Conservation (phyloP, 179 eudicot genomes). For the Corrigiola litoralis region DNA sequence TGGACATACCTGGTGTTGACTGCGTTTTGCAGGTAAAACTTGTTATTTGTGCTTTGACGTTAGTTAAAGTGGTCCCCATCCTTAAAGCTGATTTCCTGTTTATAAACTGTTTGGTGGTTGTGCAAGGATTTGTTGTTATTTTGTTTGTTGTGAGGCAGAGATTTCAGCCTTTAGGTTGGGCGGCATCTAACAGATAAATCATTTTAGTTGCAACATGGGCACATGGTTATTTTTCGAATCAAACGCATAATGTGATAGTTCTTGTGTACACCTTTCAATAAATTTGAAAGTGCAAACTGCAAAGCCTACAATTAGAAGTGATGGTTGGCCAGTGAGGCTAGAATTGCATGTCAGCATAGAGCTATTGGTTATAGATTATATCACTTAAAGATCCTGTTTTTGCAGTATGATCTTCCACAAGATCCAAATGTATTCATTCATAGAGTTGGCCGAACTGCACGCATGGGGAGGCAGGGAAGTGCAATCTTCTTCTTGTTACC, state of each 20-base stretch:
- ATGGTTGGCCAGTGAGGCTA: too few species aligned
- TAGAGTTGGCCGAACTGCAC: constrained; percentile 96
- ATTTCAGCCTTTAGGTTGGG: not conserved
- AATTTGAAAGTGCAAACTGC: too few species aligned
- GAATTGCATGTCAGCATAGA: not conserved
- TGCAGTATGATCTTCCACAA: constrained; percentile 95
- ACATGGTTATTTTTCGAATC: too few species aligned
- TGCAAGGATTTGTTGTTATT: not conserved
- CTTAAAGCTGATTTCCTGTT: not conserved
- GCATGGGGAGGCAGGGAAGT: constrained; percentile 81
- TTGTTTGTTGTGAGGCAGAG: not conserved
- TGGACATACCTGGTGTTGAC: constrained; percentile 96
- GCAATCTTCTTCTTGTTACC: constrained; percentile 73
- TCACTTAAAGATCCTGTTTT: constrained; percentile 6
- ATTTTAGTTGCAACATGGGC: not conserved
- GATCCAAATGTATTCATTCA: constrained; percentile 88
- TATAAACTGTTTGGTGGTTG: not conserved
- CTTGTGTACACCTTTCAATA: not conserved
- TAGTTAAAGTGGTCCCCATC: not conserved
- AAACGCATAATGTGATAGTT: too few species aligned
- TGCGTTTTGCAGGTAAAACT: constrained; percentile 71
- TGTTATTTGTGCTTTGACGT: not conserved
- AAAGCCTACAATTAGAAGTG: too few species aligned
- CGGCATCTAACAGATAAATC: not conserved
- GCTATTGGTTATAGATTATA: not conserved